A percentile compares a stretch with the other conserved stretches of the same genome.
These are phyloP conservation scores for Rubia yunnanensis DNA, from an alignment of 257 asterid genomes.

Conservation along the genomic window DNA sequence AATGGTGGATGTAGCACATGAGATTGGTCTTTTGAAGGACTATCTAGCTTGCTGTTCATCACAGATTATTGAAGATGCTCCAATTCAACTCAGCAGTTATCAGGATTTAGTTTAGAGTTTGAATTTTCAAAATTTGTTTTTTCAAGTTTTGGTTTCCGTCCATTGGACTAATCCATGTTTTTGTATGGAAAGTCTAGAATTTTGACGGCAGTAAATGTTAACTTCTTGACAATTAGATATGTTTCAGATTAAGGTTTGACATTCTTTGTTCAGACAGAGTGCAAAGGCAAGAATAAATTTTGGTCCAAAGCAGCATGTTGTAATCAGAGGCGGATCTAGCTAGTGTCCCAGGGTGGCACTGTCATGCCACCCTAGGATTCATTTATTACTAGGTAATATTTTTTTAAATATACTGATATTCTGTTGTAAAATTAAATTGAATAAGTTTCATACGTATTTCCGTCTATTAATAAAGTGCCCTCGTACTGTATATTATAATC, in stretches of 20 bases:
- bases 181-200: background rate
- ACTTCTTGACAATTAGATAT: too few relatives aligned
- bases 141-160: too few relatives aligned
- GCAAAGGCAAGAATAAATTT: background rate
- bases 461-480: too few relatives aligned
- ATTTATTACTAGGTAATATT: too few relatives aligned
- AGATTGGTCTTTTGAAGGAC: slow-evolving; percentile 43
- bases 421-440: too few relatives aligned
- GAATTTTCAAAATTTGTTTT: background rate
- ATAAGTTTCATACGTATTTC: too few relatives aligned
- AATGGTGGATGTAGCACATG: slow-evolving; percentile 55
- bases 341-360: too few relatives aligned
- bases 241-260: too few relatives aligned
- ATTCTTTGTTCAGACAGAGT: background rate
- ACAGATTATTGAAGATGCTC: slow-evolving; percentile 24
- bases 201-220: background rate
- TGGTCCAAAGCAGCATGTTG: background rate
- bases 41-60: slow-evolving; percentile 35
- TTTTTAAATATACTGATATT: too few relatives aligned
- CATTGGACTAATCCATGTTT: background rate
- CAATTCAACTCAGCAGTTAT: slow-evolving; percentile 3
- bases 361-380: too few relatives aligned
- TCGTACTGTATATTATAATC: too few relatives aligned
- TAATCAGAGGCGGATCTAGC: too few relatives aligned
- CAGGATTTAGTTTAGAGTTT: background rate